These are phyloP conservation scores for Heimioporus sp. DNA, from an alignment of 768 basidiomycete genomes.

Conservation along the genomic window DNA sequence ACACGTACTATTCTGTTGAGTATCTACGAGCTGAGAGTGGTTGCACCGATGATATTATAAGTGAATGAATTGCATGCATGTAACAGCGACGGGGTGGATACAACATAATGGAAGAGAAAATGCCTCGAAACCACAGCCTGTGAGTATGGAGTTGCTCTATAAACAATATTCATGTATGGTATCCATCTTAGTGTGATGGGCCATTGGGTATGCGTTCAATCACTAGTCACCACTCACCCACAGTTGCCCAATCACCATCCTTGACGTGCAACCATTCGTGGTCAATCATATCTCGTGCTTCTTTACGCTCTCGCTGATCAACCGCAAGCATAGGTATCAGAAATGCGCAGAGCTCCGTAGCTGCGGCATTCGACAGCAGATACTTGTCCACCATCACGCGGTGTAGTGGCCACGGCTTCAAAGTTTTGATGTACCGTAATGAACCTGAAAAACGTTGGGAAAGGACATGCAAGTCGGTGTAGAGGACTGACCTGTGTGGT, in stretches of 20 bases:
- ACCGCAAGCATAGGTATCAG: slow-evolving; percentile 73
- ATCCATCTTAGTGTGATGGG: slow-evolving; percentile 6
- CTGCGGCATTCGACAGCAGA: slow-evolving; percentile 58
- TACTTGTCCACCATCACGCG: slow-evolving; percentile 92
- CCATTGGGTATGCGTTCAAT: not conserved
- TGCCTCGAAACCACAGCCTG: not conserved
- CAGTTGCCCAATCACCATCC: slow-evolving; percentile 27
- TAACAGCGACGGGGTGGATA: too few species aligned
- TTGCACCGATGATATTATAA: too few species aligned
- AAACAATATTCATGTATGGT: slow-evolving; percentile 4
- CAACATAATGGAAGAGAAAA: too few species aligned
- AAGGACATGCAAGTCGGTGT: not conserved
- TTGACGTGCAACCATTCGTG: slow-evolving; percentile 68
- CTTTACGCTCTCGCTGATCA: slow-evolving; percentile 65
- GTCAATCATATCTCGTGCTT: slow-evolving; percentile 70
- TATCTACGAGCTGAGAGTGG: too few species aligned
- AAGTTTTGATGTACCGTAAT: slow-evolving; percentile 67
- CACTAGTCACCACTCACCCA: slow-evolving; percentile 29
- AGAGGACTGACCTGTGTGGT: slow-evolving; percentile 52
- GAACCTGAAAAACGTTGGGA: slow-evolving; percentile 41
- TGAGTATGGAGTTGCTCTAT: slow-evolving; percentile 4
- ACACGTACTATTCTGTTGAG: too few species aligned
- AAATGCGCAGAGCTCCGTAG: slow-evolving; percentile 60
- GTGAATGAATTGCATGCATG: too few species aligned
- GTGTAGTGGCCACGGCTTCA: slow-evolving; percentile 80